These are phyloP conservation scores for Zymoseptoria brevis DNA, from an alignment of 2,329 filamentous ascomycete genomes.

Conservation along the genomic window DNA sequence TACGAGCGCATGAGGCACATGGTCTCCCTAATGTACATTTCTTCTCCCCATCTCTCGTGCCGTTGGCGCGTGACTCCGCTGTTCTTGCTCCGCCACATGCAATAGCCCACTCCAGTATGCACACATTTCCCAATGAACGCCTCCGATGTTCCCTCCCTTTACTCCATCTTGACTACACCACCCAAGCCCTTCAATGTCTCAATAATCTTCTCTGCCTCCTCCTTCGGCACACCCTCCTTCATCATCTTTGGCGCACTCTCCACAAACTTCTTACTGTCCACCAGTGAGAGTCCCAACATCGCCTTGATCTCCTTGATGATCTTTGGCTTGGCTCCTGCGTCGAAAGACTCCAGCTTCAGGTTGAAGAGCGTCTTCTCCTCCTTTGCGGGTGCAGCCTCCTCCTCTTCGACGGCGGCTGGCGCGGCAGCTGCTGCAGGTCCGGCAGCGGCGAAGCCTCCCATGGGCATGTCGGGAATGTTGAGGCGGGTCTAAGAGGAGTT, in stretches of 20 bases:
- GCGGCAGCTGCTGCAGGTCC: conserved; percentile 55
- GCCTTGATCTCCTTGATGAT: conserved; percentile 99
- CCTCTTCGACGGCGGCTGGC: conserved; percentile 58
- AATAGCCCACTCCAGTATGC: not conserved
- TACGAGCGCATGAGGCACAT: not conserved
- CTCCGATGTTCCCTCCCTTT: not conserved
- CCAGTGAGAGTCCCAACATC: conserved; percentile 86
- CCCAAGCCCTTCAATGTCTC: conserved; percentile 89
- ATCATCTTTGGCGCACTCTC: conserved; percentile 96
- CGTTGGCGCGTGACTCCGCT: not conserved
- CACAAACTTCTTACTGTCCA: conserved; percentile 99
- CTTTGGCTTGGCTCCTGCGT: conserved; percentile 87
- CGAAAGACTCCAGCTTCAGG: conserved; percentile 86
- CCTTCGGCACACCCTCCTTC: conserved; percentile 98
- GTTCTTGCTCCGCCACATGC: not conserved
- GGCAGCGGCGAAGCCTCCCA: conserved; percentile 78
- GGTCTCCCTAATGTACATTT: not conserved
- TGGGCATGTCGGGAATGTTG: conserved; percentile 95
- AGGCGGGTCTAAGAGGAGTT: conserved; percentile 61
- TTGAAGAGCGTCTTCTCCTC: conserved; percentile 97
- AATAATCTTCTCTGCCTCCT: conserved; percentile 98
- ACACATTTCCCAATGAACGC: not conserved
- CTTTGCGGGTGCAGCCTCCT: conserved; percentile 78
- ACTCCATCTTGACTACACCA: conserved; percentile 86
- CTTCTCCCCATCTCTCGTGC: not conserved